A percentile compares a stretch with the other conserved stretches of the same genome.
These are phyloP conservation scores for Strobilomyces echinocephalus DNA, from an alignment of 768 basidiomycete genomes.

Conservation along the genomic window DNA sequence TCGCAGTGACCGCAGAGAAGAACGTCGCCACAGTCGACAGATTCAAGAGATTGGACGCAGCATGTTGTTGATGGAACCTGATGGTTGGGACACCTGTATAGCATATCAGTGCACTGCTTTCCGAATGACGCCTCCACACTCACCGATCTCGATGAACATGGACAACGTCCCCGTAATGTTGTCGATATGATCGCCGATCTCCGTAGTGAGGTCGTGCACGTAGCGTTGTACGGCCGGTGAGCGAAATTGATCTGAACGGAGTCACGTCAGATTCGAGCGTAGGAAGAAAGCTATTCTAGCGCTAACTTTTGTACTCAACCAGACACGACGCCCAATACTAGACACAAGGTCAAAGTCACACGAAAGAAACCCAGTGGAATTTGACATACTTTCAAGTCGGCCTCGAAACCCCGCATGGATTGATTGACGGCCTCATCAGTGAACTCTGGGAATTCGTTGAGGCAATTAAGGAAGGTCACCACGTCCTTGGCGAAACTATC, in stretches of 20 bases:
- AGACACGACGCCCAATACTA: constrained; percentile 55
- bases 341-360: constrained; percentile 11
- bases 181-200: constrained; percentile 53
- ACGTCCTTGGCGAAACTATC: constrained; percentile 45
- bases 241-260: constrained; percentile 41
- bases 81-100: constrained; percentile 49
- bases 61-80: constrained; percentile 50
- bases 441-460: constrained; percentile 56
- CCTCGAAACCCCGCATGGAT: constrained; percentile 46
- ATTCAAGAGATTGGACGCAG: constrained; percentile 45
- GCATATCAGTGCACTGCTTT: constrained; percentile 26
- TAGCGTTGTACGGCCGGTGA: constrained; percentile 52
- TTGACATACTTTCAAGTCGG: constrained; percentile 42
- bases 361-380: neutral
- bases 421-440: constrained; percentile 48
- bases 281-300: neutral
- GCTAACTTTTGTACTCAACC: constrained; percentile 41
- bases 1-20: constrained; percentile 51
- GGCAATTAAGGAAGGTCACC: constrained; percentile 46
- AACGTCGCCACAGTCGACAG: constrained; percentile 51
- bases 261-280: constrained; percentile 6
- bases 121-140: constrained; percentile 20
- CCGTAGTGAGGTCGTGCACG: constrained; percentile 47
- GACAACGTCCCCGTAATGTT: constrained; percentile 47
- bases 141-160: constrained; percentile 52